phyloP scores from a whole-genome alignment of 208 protist genomes.

The Trypanosoma lewisi region DNA sequence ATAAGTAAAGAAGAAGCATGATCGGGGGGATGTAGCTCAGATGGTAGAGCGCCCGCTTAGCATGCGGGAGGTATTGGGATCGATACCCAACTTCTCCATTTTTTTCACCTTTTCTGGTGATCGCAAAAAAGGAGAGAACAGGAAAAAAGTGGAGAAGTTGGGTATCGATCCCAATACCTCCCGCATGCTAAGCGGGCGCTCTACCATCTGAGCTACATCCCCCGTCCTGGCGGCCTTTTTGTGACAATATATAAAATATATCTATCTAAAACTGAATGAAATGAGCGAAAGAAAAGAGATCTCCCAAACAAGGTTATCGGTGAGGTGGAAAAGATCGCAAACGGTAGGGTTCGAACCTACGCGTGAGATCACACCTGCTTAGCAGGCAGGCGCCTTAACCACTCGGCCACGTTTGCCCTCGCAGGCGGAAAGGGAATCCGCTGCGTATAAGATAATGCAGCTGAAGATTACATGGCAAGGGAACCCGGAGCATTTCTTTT shows the following conservation, averaged over 20 bases:
- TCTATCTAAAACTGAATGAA: not conserved
- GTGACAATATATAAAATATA: too few species aligned
- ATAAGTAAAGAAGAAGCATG: too few species aligned
- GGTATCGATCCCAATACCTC: constrained; percentile 93
- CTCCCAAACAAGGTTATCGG: too few species aligned
- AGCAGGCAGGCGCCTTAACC: constrained; percentile 91
- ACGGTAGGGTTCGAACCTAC: constrained; percentile 90
- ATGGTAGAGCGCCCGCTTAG: constrained; percentile 94
- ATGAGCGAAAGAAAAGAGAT: too few species aligned
- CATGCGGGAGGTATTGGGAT: constrained; percentile 93
- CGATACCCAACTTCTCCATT: constrained; percentile 92
- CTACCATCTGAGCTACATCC: constrained; percentile 91
- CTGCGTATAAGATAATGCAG: too few species aligned
- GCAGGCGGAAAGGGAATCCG: not conserved
- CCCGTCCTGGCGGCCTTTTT: too few species aligned
- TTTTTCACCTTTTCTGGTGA: not conserved
- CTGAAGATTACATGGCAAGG: too few species aligned
- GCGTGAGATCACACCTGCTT: constrained; percentile 91
- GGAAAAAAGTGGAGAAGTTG: constrained; percentile 81
- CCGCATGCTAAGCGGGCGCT: constrained; percentile 93
- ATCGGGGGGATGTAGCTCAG: constrained; percentile 88
- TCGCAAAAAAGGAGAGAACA: not conserved
- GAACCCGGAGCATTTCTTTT: not conserved
- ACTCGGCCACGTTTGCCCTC: constrained; percentile 85
- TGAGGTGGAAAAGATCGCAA: constrained; percentile 72